Evolutionary conservation across 2,329 filamentous ascomycete species (phyloP).

Genomic region (Ophiocordyceps camponoti-rufipedis): DNA sequence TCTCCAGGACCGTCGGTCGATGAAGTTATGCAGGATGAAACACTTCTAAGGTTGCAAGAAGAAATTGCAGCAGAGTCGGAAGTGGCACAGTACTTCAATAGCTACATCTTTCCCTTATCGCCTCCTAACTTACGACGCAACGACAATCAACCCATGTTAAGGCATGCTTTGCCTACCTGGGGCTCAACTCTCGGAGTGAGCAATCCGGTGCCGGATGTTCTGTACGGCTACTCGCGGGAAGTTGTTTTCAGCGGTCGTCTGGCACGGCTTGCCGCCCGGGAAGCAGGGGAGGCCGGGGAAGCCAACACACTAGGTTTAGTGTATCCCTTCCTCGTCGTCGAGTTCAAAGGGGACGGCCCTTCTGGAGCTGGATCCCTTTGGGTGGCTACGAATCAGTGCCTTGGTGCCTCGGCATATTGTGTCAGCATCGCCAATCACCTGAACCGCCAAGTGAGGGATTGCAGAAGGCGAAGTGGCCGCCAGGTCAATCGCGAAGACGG

Average conservation of each 20-base stretch:
- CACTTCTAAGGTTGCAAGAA: no score
- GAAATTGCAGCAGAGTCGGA: no score
- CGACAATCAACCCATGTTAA: background rate
- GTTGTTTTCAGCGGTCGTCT: background rate
- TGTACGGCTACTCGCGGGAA: background rate
- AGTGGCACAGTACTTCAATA: no score
- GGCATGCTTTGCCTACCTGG: background rate
- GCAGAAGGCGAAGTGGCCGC: background rate
- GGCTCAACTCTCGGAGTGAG: background rate
- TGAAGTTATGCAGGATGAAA: no score
- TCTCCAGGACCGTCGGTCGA: no score
- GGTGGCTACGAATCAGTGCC: slow-evolving; percentile 18
- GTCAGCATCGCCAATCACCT: slow-evolving; percentile 11
- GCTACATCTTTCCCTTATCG: no score
- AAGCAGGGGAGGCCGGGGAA: background rate
- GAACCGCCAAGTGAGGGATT: slow-evolving; percentile 4
- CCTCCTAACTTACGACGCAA: background rate
- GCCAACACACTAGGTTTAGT: background rate
- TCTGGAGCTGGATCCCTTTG: slow-evolving; percentile 8
- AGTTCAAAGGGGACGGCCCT: slow-evolving; percentile 9
- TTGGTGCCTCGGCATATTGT: slow-evolving; percentile 13
- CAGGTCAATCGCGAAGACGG: no score
- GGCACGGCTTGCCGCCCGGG: background rate
- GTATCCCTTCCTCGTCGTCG: slow-evolving; percentile 4
- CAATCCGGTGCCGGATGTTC: background rate